Percentiles rank a stretch among this genome's conserved stretches.
These are phyloP conservation scores for Thecaphora thlaspeos DNA, from an alignment of 1,284 basidiomycete genomes.

Conservation along the genomic window DNA sequence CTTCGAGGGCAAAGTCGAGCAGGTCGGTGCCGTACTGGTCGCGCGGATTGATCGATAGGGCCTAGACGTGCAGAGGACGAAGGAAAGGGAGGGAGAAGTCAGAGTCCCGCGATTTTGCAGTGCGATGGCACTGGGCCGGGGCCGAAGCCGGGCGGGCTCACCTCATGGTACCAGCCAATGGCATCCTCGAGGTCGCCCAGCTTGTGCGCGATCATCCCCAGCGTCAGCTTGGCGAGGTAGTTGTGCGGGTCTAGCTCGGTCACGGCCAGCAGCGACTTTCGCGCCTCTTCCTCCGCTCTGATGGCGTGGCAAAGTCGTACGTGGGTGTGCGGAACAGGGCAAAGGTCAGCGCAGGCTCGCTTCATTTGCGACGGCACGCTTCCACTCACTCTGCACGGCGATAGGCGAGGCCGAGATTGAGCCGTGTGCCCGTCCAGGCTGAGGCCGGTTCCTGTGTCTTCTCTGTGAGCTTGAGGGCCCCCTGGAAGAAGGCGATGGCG, in stretches of 20 bases:
- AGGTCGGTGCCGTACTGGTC: conserved; percentile 38
- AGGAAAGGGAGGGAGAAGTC: no score
- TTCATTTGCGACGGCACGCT: no score
- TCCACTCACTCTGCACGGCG: conserved; percentile 8
- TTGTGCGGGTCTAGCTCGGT: conserved; percentile 47
- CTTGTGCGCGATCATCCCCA: conserved; percentile 48
- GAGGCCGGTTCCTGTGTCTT: conserved; percentile 79
- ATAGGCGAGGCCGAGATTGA: conserved; percentile 59
- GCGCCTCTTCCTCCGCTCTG: conserved; percentile 29
- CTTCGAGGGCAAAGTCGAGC: conserved; percentile 39
- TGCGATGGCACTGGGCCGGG: no score
- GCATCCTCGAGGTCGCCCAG: conserved; percentile 41
- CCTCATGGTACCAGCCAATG: conserved; percentile 46
- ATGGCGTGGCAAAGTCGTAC: no score
- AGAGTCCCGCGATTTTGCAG: no score
- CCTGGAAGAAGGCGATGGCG: conserved; percentile 63
- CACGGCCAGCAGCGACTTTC: conserved; percentile 24
- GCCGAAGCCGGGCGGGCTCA: no score
- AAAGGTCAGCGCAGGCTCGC: no score
- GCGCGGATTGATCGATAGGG: conserved; percentile 35
- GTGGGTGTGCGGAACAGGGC: no score
- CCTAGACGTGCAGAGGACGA: no score
- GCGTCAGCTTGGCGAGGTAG: conserved; percentile 39
- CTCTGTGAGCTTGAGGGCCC: conserved; percentile 63
- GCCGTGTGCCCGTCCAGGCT: conserved; percentile 81